A percentile compares a stretch with the other conserved stretches of the same genome.
These are phyloP conservation scores for Mycena sp. DNA, from an alignment of 1,284 basidiomycete species.

Conservation along the genomic window DNA sequence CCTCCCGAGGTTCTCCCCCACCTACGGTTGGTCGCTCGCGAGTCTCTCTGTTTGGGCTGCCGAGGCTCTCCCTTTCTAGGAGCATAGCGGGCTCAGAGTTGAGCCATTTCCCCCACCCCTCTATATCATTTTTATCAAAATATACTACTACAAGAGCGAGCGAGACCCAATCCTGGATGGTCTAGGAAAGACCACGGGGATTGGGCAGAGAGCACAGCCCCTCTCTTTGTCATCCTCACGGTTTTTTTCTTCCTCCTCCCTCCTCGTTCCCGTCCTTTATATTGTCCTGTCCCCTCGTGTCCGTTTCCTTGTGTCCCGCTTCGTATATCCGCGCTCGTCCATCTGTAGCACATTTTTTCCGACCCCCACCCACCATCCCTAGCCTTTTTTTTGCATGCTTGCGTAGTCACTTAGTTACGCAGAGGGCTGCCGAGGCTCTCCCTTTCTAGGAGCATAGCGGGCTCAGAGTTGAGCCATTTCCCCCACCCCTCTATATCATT, in stretches of 20 bases:
- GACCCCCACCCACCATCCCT: too few relatives aligned
- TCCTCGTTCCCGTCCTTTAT: neutral
- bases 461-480: constrained; percentile 1
- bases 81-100: neutral
- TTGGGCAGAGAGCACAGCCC: too few relatives aligned
- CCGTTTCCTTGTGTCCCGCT: too few relatives aligned
- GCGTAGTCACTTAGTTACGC: neutral
- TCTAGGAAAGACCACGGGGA: neutral
- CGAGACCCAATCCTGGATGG: neutral
- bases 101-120: neutral
- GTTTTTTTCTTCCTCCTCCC: neutral
- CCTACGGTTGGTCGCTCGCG: constrained; percentile 7
- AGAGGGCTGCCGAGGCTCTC: neutral
- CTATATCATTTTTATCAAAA: neutral
- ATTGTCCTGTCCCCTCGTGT: too few relatives aligned
- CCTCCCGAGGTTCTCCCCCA: constrained; percentile 10
- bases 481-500: neutral
- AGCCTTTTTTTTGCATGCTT: neutral
- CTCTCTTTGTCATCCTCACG: neutral
- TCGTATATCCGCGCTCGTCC: neutral
- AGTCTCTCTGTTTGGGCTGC: too few relatives aligned
- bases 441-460: constrained; percentile 7
- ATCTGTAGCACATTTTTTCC: too few relatives aligned
- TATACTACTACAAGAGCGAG: neutral
- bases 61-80: too few relatives aligned